Conservation (phyloP, 2,329 filamentous ascomycete species). For the Claviceps monticola region DNA sequence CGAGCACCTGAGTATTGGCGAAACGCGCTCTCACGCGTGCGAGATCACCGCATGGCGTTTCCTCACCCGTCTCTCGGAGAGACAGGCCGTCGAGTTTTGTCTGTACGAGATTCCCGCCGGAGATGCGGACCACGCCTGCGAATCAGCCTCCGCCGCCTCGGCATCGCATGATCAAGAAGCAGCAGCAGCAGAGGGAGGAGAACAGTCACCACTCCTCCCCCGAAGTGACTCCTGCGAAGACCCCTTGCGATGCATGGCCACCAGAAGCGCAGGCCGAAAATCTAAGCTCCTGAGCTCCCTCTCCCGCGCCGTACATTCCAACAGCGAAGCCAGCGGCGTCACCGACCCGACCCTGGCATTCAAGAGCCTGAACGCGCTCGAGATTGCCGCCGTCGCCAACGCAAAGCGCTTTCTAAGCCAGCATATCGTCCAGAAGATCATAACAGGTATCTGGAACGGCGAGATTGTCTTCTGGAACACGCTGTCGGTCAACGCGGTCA, state of each 20-base stretch:
- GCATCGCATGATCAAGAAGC: constrained; percentile 24
- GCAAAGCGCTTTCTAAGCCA: constrained; percentile 79
- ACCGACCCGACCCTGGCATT: constrained; percentile 59
- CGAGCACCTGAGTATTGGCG: constrained; percentile 51
- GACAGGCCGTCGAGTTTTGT: constrained; percentile 61
- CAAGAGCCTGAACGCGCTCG: constrained; percentile 68
- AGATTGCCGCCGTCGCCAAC: constrained; percentile 69
- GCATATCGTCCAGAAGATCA: constrained; percentile 65
- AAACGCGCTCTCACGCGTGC: constrained; percentile 58
- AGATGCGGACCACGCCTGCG: constrained; percentile 11
- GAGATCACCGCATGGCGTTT: constrained; percentile 75
- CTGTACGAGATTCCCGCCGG: constrained; percentile 53
- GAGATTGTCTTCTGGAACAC: constrained; percentile 80
- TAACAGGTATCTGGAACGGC: constrained; percentile 75
- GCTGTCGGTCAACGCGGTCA: constrained; percentile 57
- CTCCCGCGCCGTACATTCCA: constrained; percentile 34
- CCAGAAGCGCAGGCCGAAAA: constrained; percentile 30
- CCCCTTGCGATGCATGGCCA: constrained; percentile 11
- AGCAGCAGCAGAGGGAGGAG: constrained; percentile 15
- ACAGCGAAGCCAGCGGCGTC: constrained; percentile 27
- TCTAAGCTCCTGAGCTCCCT: constrained; percentile 39
- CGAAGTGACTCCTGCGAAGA: constrained; percentile 15
- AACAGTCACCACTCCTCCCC: constrained; percentile 33
- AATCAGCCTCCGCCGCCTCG: not conserved
- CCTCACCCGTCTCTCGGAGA: constrained; percentile 54